Evolutionary conservation across 192 early-diverging fungal species (phyloP), one percentile per base, ranked within the genome.

Genomic region (Oehlia diaphana): DNA sequence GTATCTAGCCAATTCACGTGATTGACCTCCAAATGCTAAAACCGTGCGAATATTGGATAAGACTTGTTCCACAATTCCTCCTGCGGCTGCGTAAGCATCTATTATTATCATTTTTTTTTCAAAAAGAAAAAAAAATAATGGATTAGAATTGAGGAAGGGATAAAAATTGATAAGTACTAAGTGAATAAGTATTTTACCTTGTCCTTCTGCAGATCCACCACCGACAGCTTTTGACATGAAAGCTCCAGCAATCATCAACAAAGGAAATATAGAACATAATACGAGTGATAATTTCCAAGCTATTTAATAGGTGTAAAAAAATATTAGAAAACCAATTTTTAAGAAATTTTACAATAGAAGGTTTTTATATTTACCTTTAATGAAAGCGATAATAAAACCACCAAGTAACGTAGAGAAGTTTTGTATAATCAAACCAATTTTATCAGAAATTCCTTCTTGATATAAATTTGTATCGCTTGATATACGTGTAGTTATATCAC

Each of bases 381-480:
- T 75, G 80, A 96, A 96, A 14, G 95, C 95, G 53, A 95, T 81
- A 10, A 93, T 81, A 58, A 95, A 88, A 12, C 92, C 93, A 10
- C 90, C 76, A 69, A 95, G 62, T 66, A 96, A 97, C 19, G 87
- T 88, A 9, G 90, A 77, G 21, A 87, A 28, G 68, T 90, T 87
- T 75, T 91, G 89, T 37, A 95, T 62, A 35, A 92, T 84, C 39
- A 93, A 83, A 79, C 92, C 90, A 53, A 94, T 84, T 80, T 96
- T 97, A 63, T 95, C 95, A 28, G 87, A 86, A 35, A 95, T 91
- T 31, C 94, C 95, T 70, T 96, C 96, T 83, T 97, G 94, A 58
- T 96, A 86, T 76, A 96, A 66, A 53, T 92, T 88, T 39, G 93
- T 94, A 77, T 98, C 95, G 50, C 88, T 87, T 44, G 94, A 90